Conservation (phyloP, 352 stramenopile genomes). For the Phytophthora pluvialis region DNA sequence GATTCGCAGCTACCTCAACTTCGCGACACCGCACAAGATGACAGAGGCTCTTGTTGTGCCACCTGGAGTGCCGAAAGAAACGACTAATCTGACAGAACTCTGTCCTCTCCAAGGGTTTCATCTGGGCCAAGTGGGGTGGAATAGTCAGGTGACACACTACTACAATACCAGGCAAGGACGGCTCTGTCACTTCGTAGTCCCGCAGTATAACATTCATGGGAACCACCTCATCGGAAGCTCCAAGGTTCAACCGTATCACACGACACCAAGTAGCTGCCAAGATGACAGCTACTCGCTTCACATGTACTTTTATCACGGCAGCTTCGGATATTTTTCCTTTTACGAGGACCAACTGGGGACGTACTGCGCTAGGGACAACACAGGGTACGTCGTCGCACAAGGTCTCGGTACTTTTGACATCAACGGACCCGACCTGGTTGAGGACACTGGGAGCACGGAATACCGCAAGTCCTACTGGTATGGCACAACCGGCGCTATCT, state of each 20-base stretch:
- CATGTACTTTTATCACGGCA: conserved; percentile 31
- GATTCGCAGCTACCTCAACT: conserved; percentile 32
- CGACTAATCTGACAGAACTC: conserved; percentile 5
- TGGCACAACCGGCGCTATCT: conserved; percentile 6
- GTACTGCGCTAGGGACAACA: conserved; percentile 24
- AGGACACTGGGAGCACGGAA: conserved; percentile 4
- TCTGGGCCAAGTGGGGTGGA: conserved; percentile 34
- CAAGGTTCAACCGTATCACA: conserved; percentile 1
- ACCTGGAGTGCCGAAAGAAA: conserved; percentile 13
- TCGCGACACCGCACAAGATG: conserved; percentile 28
- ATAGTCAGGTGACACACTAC: conserved; percentile 22
- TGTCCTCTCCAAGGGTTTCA: conserved; percentile 16
- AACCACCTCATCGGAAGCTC: conserved; percentile 10
- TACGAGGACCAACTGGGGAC: conserved; percentile 26
- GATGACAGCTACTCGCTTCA: conserved; percentile 11
- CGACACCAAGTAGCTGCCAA: conserved; percentile 7
- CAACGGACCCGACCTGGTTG: conserved; percentile 13
- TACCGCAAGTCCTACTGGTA: conserved; percentile 35
- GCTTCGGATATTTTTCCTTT: conserved; percentile 29
- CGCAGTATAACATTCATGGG: conserved; percentile 34
- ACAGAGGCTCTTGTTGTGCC: conserved; percentile 14
- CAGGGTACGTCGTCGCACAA: conserved; percentile 12
- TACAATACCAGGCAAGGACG: not conserved
- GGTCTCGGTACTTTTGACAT: conserved; percentile 25
- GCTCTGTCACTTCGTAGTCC: conserved; percentile 30